Conservation (phyloP, 345 rosid species). For the Pistacia integerrima region DNA sequence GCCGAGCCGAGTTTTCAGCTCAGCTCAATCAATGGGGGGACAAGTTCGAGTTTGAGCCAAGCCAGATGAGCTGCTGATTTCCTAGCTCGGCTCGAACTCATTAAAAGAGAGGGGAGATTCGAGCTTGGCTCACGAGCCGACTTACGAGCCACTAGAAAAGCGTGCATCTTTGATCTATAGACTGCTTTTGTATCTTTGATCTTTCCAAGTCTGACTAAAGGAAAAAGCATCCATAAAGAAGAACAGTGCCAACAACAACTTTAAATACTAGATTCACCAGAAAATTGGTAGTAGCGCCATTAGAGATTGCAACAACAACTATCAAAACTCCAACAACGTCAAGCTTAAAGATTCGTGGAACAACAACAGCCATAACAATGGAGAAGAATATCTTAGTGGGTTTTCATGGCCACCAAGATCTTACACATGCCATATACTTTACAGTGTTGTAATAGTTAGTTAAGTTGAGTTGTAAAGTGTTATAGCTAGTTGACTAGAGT, state of each 20-base stretch:
- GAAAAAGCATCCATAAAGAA: slow-evolving; percentile 44
- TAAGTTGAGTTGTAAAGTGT: too few species aligned
- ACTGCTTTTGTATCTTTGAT: slow-evolving; percentile 13
- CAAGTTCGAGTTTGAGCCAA: too few species aligned
- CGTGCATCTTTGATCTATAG: neutral
- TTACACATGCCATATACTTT: too few species aligned
- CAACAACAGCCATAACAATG: slow-evolving; percentile 34
- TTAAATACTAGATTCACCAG: slow-evolving; percentile 27
- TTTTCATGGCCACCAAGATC: slow-evolving; percentile 33
- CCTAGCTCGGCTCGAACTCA: too few species aligned
- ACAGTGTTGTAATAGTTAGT: too few species aligned
- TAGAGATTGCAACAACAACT: slow-evolving; percentile 32
- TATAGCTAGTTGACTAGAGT: too few species aligned
- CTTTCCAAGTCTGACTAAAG: slow-evolving; percentile 12
- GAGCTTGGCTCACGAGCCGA: too few species aligned
- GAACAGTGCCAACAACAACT: slow-evolving; percentile 44
- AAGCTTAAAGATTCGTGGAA: slow-evolving; percentile 43
- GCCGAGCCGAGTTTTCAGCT: too few species aligned
- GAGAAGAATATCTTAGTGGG: slow-evolving; percentile 60
- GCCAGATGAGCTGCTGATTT: too few species aligned
- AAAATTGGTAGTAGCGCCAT: slow-evolving; percentile 17
- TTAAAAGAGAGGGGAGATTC: too few species aligned
- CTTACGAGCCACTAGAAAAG: too few species aligned
- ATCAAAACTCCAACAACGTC: slow-evolving; percentile 13
- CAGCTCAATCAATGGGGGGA: too few species aligned